Base-by-base conservation (phyloP, 768 basidiomycete genomes). In the Glaciozyma martinii region DNA sequence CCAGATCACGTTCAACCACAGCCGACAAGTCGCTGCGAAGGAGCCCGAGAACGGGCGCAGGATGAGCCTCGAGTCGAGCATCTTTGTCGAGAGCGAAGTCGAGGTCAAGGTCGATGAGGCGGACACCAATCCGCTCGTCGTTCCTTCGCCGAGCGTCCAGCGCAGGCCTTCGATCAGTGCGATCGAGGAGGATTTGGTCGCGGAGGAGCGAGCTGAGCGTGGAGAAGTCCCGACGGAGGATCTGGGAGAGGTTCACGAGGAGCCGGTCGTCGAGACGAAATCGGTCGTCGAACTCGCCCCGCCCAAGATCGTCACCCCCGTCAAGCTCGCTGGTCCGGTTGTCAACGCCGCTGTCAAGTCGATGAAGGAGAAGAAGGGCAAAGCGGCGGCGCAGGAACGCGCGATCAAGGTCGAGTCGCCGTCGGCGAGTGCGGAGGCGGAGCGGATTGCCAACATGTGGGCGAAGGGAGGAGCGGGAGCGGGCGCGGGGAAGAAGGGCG, bases 41-140 rank as follows among this genome's bases (percentile, higher is more conserved):
- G n/a, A n/a, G n/a, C n/a, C 33, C n/a, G 32, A 56, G 25, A 56
- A 49, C 18, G 44, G 43, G 0, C 59, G 66, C 23, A 21, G 67
- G 27, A 68, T 65, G 67, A 59, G 56, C 21, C 52, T 68, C 19
- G 67, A 68, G 23, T 60, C 60, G 30, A 49, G 52, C 44, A 68
- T 68, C 30, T 44, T 64, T 37, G 67, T 68, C 49, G 18, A 33
- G 52, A 59, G 52, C 27, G 62, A 61, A 43, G 62, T 65, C 23
- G 60, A 54, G 42, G 63, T 64, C 23, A 40, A 12, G 7, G 30
- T 47, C 10, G 60, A 50, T 25, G 64, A 60, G 23, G 59, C 66
- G 19, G 50, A 37, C 1, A 18, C n/a, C 7, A 62, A 59, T 3
- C 59, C 63, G 44, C 32, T 27, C 49, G n/a, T 50, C n/a, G n/a